Percentiles rank a stretch among this genome's conserved stretches.
phyloP scores from a whole-genome alignment of 331 rosid genomes.

The Arachis monticola region DNA sequence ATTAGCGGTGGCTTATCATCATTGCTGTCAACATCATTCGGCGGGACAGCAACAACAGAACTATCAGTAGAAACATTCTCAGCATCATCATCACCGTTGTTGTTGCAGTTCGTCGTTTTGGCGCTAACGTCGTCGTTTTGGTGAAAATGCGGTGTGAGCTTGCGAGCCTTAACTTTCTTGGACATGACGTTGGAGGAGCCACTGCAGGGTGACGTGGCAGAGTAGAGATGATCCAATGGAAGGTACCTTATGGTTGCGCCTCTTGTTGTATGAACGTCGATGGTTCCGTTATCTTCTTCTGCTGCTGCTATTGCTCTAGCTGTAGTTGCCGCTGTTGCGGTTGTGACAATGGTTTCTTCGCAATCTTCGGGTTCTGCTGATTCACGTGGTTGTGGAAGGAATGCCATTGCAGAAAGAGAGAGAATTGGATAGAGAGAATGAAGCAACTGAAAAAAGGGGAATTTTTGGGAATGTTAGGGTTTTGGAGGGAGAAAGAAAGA shows the following conservation, averaged over 20 bases:
- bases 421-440: not conserved
- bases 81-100: not conserved
- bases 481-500: conserved; percentile 16
- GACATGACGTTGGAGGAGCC: conserved; percentile 95
- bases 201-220: conserved; percentile 86
- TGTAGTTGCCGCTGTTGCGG: not conserved
- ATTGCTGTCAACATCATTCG: not conserved
- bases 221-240: conserved; percentile 84
- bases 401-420: conserved; percentile 55
- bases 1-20: conserved; percentile 50
- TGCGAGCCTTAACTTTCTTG: conserved; percentile 85
- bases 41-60: not conserved
- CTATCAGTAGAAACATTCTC: not conserved
- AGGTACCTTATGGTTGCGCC: conserved; percentile 77
- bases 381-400: conserved; percentile 37
- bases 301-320: not conserved
- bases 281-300: conserved; percentile 50
- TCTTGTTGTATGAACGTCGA: conserved; percentile 57
- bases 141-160: conserved; percentile 42
- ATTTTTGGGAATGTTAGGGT: conserved; percentile 1
- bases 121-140: not conserved
- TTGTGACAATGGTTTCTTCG: not conserved
- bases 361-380: not conserved
- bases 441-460: not conserved
- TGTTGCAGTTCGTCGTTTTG: not conserved